phyloP scores from a whole-genome alignment of 2,329 filamentous ascomycete species.

The Dactylonectria estremocensis region DNA sequence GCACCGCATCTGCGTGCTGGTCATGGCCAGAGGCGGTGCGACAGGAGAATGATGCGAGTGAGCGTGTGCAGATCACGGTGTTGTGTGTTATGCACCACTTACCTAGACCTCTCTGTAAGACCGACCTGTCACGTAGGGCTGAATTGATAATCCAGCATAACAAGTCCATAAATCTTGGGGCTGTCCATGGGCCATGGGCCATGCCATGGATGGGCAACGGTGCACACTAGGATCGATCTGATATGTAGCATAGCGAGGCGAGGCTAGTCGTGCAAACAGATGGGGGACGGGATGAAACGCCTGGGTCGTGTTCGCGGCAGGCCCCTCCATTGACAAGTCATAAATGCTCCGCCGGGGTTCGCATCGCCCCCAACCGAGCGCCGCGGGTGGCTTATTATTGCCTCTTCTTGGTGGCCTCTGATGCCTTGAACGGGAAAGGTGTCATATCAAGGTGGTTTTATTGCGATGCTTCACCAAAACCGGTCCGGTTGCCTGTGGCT shows the following conservation, averaged over 20 bases:
- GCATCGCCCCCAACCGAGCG: slow-evolving; percentile 38
- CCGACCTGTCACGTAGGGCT: slow-evolving; percentile 34
- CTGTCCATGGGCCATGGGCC: background rate
- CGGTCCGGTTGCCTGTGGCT: slow-evolving; percentile 22
- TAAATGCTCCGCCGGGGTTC: slow-evolving; percentile 43
- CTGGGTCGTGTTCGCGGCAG: slow-evolving; percentile 44
- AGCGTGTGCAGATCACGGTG: slow-evolving; percentile 4
- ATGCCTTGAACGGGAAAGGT: slow-evolving; percentile 12
- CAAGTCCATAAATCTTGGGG: slow-evolving; percentile 15
- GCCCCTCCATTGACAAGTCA: slow-evolving; percentile 49
- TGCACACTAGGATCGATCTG: slow-evolving; percentile 41
- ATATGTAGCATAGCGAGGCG: slow-evolving; percentile 39
- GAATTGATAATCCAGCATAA: slow-evolving; percentile 14
- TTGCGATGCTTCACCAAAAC: slow-evolving; percentile 23
- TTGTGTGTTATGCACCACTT: background rate
- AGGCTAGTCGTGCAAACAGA: slow-evolving; percentile 43
- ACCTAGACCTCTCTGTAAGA: slow-evolving; percentile 22
- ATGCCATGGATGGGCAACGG: slow-evolving; percentile 24
- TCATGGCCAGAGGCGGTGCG: slow-evolving; percentile 7
- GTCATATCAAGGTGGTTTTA: slow-evolving; percentile 12
- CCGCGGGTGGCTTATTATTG: slow-evolving; percentile 27
- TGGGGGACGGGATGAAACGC: slow-evolving; percentile 48
- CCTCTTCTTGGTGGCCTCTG: background rate
- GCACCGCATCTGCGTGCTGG: background rate
- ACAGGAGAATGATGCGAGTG: slow-evolving; percentile 11